Evolutionary conservation across 164 flowering plant species (phyloP).

Genomic region (Nelumbo lutea): DNA sequence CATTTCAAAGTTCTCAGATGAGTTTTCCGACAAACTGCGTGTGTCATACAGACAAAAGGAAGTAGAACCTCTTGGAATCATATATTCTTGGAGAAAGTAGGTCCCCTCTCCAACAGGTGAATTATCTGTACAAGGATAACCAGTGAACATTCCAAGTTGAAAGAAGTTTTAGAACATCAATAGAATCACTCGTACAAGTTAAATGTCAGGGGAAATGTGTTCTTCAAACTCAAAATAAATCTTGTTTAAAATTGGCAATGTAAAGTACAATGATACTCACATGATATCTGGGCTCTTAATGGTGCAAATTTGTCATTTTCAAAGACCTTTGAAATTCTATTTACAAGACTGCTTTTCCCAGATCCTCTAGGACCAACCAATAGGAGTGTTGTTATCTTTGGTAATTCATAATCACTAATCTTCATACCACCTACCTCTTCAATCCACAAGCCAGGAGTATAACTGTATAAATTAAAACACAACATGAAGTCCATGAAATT

Average conservation of each 20-base stretch:
- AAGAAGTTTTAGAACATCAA: not conserved
- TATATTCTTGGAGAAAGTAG: slow-evolving; percentile 62
- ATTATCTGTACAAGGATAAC: slow-evolving; percentile 37
- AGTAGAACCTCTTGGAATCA: slow-evolving; percentile 56
- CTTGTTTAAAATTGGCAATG: not conserved
- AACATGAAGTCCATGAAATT: not conserved
- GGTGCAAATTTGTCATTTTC: slow-evolving; percentile 51
- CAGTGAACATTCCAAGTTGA: not conserved
- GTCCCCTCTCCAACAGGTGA: slow-evolving; percentile 58
- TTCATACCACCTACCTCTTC: slow-evolving; percentile 40
- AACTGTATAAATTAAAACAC: slow-evolving; percentile 32
- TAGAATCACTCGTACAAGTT: not conserved
- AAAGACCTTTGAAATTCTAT: slow-evolving; percentile 58
- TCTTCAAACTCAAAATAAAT: not conserved
- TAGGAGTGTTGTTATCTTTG: slow-evolving; percentile 51
- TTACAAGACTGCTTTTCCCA: slow-evolving; percentile 85
- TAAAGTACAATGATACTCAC: slow-evolving; percentile 27
- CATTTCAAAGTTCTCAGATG: slow-evolving; percentile 40
- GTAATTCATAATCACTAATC: slow-evolving; percentile 41
- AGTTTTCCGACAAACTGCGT: slow-evolving; percentile 48
- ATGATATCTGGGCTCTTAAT: slow-evolving; percentile 73
- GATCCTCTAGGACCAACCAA: slow-evolving; percentile 75
- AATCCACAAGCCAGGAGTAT: slow-evolving; percentile 64
- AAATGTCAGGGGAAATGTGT: not conserved
- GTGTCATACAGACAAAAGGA: slow-evolving; percentile 80